Evolutionary conservation across 306 rosid genomes (phyloP).

Genomic region (Prunus campanulata): DNA sequence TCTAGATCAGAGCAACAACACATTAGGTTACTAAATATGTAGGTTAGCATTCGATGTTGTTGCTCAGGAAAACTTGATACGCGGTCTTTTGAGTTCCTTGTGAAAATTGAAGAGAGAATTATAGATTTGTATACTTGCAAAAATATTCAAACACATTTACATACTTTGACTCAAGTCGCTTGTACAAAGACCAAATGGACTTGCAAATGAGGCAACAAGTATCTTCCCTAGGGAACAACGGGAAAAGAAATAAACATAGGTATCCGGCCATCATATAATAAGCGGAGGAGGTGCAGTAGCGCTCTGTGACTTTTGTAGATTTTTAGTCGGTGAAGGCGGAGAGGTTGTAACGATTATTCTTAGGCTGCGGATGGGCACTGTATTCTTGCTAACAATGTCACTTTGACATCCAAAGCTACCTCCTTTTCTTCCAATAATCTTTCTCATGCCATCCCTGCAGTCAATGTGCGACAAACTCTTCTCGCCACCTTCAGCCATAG

Average conservation of each 20-base stretch:
- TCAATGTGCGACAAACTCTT: constrained; percentile 9
- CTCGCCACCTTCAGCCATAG: constrained; percentile 8
- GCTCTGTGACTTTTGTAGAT: background rate
- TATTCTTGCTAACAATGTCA: background rate
- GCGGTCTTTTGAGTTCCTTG: background rate
- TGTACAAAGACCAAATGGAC: background rate
- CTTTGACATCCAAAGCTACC: constrained; percentile 1
- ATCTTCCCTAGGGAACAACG: background rate
- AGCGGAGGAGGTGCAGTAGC: constrained; percentile 4
- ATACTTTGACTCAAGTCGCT: background rate
- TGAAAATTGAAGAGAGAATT: background rate
- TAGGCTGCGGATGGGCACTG: constrained; percentile 2
- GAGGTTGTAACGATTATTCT: background rate
- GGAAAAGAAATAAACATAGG: background rate
- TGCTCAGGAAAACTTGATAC: no score
- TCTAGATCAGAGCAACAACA: no score
- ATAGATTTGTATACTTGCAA: background rate
- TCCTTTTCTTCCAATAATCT: background rate
- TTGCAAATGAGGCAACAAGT: constrained; percentile 1
- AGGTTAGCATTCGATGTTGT: no score
- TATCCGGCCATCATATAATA: background rate
- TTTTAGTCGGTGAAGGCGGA: constrained; percentile 34
- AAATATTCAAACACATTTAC: background rate
- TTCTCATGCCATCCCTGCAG: constrained; percentile 5
- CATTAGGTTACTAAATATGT: no score